Evolutionary conservation across 257 asterid species (phyloP), one percentile per base, ranked within the genome.

Genomic region (Primulina tabacum): DNA sequence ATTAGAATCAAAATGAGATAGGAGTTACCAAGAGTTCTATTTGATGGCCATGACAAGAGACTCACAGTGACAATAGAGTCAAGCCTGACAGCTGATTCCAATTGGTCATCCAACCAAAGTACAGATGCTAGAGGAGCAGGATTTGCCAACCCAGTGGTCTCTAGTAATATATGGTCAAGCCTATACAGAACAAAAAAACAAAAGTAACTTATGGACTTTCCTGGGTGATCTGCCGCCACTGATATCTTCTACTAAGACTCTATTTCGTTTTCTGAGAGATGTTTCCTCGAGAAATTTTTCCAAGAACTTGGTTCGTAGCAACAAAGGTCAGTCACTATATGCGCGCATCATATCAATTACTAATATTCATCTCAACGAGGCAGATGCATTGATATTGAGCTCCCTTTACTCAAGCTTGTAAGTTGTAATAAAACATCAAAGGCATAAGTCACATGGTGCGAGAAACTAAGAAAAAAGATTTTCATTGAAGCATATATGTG

Each of bases 81-180:
- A 58, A 93, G 97, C 75, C 87, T 82, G 60, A 90, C 91, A 71
- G 80, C 89, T 72, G 98, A 86, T 73, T 93, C 97, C 77, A 90
- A 83, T 80, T 90, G 97, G 81, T 93, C 97, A 82, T 93, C 99
- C 87, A 93, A 83, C 99, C 99, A 93, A 74, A 93, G 97, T 77
- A 93, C 90, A 32, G 99, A 93, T 75, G 97, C 97, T 67, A 93
- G 90, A 68, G 99, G 97, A 71, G 99, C 99, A 73, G 99, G 97
- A 76, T 93, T 93, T 35, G 97, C 99, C 80, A 93, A 77, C 61
- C 97, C 99, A 55, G 99, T 90, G 7, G 99, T 93, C 89, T 93
- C 99, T 47, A 93, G 85, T 72, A 93, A 82, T 84, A 93, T 93
- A 77, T 93, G 99, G 73, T 93, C 99, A 79, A 93, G 97, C 83